Evolutionary conservation across 2,329 filamentous ascomycete species (phyloP).

Genomic region (Pseudogymnoascus pannorum): DNA sequence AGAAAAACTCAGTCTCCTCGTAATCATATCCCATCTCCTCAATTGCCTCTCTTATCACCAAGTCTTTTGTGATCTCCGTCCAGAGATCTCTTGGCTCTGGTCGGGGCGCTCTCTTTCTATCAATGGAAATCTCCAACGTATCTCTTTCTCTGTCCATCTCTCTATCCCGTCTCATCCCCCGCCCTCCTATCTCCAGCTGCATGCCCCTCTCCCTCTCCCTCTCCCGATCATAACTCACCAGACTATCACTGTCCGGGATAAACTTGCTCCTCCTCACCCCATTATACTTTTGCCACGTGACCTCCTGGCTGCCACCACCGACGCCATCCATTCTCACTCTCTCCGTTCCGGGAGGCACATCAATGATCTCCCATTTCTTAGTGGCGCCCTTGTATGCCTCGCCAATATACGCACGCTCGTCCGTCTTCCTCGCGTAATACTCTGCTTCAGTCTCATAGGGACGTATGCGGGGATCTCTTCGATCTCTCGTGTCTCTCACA

Average conservation of each 20-base stretch:
- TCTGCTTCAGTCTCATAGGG: conserved; percentile 45
- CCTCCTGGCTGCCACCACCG: conserved; percentile 67
- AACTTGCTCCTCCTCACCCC: conserved; percentile 70
- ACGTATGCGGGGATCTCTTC: conserved; percentile 27
- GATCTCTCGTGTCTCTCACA: conserved; percentile 37
- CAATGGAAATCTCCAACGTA: not conserved
- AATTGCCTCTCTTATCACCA: conserved; percentile 81
- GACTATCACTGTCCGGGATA: conserved; percentile 46
- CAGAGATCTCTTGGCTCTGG: conserved; percentile 59
- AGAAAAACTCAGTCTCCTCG: conserved; percentile 83
- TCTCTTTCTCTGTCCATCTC: conserved; percentile 7
- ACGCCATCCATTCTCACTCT: conserved; percentile 75
- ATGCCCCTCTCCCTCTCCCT: conserved; percentile 11
- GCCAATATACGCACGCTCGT: conserved; percentile 61
- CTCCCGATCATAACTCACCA: conserved; percentile 1
- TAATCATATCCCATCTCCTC: conserved; percentile 78
- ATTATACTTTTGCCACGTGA: conserved; percentile 73
- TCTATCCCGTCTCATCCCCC: conserved; percentile 8
- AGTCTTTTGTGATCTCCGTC: conserved; percentile 94
- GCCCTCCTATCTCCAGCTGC: conserved; percentile 11
- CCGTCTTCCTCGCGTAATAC: conserved; percentile 59
- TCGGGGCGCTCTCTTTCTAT: not conserved
- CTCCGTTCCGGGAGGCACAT: conserved; percentile 77
- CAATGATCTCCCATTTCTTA: conserved; percentile 72
- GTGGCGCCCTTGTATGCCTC: conserved; percentile 70